phyloP scores from a whole-genome alignment of 306 rosid species.

The Carpinus viminea region DNA sequence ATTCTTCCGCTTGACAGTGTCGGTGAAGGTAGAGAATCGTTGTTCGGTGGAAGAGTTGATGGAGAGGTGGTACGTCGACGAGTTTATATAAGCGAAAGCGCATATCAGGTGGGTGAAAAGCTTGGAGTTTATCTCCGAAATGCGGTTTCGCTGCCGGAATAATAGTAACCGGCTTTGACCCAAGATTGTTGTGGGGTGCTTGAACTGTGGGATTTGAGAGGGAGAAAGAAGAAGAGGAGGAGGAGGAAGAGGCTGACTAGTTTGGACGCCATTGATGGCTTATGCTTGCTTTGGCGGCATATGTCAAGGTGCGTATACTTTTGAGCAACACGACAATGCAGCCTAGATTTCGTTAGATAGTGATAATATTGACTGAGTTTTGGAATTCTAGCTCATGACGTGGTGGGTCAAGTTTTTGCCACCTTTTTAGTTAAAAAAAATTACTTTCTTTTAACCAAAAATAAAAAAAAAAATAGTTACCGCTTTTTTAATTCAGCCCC shows the following conservation, averaged over 20 bases:
- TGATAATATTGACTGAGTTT: too few relatives aligned
- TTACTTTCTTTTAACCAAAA: too few relatives aligned
- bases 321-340: not conserved
- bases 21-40: slow-evolving; percentile 26
- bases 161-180: slow-evolving; percentile 27
- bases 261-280: slow-evolving; percentile 30
- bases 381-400: not conserved
- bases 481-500: too few relatives aligned
- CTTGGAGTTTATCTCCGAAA: slow-evolving; percentile 20
- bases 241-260: not conserved
- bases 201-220: slow-evolving; percentile 11
- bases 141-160: not conserved
- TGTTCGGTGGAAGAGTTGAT: not conserved
- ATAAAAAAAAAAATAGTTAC: too few relatives aligned
- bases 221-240: not conserved
- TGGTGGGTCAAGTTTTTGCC: not conserved
- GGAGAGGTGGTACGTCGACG: slow-evolving; percentile 15
- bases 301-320: not conserved
- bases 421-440: not conserved
- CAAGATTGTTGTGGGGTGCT: slow-evolving; percentile 7
- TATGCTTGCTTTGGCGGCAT: not conserved
- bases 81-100: slow-evolving; percentile 18
- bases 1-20: slow-evolving; percentile 31
- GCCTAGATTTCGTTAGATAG: too few relatives aligned
- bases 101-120: slow-evolving; percentile 37